Evolutionary conservation across 2,329 filamentous ascomycete species (phyloP).

Genomic region (Lachnellula willkommii): DNA sequence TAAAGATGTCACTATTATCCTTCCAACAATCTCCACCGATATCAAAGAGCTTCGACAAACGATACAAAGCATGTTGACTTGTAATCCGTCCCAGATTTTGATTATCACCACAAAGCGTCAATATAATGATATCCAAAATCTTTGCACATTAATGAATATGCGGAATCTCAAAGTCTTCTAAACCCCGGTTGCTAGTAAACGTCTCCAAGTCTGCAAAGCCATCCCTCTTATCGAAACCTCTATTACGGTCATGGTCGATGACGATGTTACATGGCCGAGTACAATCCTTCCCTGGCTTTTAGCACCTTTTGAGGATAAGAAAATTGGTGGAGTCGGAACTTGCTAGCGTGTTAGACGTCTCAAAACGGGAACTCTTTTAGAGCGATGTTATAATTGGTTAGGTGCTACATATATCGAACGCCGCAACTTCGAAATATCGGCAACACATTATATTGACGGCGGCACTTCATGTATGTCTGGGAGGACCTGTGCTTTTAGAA

Average conservation of each 20-base stretch:
- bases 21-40: background rate
- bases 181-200: conserved; percentile 83
- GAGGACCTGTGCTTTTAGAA: conserved; percentile 82
- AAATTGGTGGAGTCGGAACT: conserved; percentile 82
- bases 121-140: too few species aligned
- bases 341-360: conserved; percentile 40
- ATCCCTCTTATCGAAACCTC: conserved; percentile 74
- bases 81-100: too few species aligned
- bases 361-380: too few species aligned
- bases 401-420: conserved; percentile 84
- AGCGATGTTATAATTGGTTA: too few species aligned
- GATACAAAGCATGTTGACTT: too few species aligned
- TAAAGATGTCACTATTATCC: conserved; percentile 10
- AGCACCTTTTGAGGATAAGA: conserved; percentile 76
- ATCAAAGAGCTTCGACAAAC: background rate
- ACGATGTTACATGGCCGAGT: conserved; percentile 56
- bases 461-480: conserved; percentile 90
- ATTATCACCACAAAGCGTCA: too few species aligned
- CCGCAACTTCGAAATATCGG: conserved; percentile 89
- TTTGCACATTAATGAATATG: background rate
- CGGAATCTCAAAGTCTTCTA: conserved; percentile 52
- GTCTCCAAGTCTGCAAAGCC: conserved; percentile 80
- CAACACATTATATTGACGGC: conserved; percentile 85
- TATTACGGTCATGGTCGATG: conserved; percentile 77
- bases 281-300: conserved; percentile 82